Percentiles rank a stretch among this genome's conserved stretches.
phyloP scores from a whole-genome alignment of 192 early-diverging fungal genomes.

The Geranomyces michiganensis region DNA sequence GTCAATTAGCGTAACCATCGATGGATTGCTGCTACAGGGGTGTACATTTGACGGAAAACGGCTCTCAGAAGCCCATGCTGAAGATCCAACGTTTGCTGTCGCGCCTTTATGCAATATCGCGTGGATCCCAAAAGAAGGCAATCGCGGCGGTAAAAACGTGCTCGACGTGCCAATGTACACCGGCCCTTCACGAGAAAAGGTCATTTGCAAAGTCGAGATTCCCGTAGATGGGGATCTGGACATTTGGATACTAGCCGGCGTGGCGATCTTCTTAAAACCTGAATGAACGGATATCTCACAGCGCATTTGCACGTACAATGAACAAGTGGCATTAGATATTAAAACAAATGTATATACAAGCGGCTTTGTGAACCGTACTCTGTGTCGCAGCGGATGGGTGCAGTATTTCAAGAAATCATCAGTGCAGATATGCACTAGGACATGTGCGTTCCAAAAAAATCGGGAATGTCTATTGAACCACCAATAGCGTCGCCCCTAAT shows the following conservation, averaged over 20 bases:
- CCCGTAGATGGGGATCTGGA: slow-evolving; percentile 39
- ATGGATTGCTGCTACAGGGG: slow-evolving; percentile 54
- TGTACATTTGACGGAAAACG: slow-evolving; percentile 49
- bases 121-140: slow-evolving; percentile 44
- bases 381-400: no score
- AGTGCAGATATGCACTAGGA: no score
- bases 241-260: slow-evolving; percentile 53
- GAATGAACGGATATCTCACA: neutral
- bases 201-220: slow-evolving; percentile 42
- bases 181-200: slow-evolving; percentile 40
- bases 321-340: no score
- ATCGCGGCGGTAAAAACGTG: neutral
- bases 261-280: slow-evolving; percentile 47
- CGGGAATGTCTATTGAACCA: no score
- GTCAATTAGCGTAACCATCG: slow-evolving; percentile 37
- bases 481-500: no score
- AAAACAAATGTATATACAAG: no score
- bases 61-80: slow-evolving; percentile 41
- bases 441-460: no score
- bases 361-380: no score
- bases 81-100: slow-evolving; percentile 46
- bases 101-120: slow-evolving; percentile 49
- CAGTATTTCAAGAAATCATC: no score
- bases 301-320: no score
- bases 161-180: slow-evolving; percentile 52